Percentiles rank a stretch among this genome's conserved stretches.
Conservation (phyloP, 768 basidiomycete species). For the Dentipellis sp. region DNA sequence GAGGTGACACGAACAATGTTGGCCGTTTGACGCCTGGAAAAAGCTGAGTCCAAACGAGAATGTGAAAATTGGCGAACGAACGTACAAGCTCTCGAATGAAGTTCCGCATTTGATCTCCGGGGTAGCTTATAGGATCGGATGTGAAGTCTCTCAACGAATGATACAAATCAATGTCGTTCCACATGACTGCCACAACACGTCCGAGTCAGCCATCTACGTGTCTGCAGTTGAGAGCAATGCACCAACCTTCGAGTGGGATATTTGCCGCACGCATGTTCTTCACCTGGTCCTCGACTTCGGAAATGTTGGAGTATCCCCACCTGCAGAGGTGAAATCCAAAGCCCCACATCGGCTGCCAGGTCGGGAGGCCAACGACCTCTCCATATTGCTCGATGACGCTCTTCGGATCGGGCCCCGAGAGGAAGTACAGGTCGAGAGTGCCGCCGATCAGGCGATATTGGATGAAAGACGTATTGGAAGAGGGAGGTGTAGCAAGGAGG, state of each 20-base stretch:
- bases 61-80: slow-evolving; percentile 33
- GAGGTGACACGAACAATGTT: slow-evolving; percentile 29
- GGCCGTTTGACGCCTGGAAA: slow-evolving; percentile 33
- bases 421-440: slow-evolving; percentile 71
- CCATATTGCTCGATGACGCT: slow-evolving; percentile 68
- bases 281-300: slow-evolving; percentile 47
- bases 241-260: slow-evolving; percentile 67
- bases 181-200: slow-evolving; percentile 41
- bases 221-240: neutral
- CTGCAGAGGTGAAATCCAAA: slow-evolving; percentile 74
- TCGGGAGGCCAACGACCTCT: slow-evolving; percentile 54
- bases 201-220: neutral
- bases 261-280: slow-evolving; percentile 53
- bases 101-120: slow-evolving; percentile 37
- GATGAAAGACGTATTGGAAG: slow-evolving; percentile 47
- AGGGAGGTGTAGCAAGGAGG: slow-evolving; percentile 50
- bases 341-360: slow-evolving; percentile 66
- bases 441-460: slow-evolving; percentile 72
- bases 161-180: slow-evolving; percentile 74
- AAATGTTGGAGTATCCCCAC: slow-evolving; percentile 45
- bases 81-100: slow-evolving; percentile 35
- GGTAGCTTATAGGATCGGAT: slow-evolving; percentile 54
- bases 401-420: slow-evolving; percentile 41
- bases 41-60: neutral
- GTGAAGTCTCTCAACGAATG: slow-evolving; percentile 65